Percentiles rank a stretch among this genome's conserved stretches.
Conservation (phyloP, 257 asterid species). For the Solanum okadae region DNA sequence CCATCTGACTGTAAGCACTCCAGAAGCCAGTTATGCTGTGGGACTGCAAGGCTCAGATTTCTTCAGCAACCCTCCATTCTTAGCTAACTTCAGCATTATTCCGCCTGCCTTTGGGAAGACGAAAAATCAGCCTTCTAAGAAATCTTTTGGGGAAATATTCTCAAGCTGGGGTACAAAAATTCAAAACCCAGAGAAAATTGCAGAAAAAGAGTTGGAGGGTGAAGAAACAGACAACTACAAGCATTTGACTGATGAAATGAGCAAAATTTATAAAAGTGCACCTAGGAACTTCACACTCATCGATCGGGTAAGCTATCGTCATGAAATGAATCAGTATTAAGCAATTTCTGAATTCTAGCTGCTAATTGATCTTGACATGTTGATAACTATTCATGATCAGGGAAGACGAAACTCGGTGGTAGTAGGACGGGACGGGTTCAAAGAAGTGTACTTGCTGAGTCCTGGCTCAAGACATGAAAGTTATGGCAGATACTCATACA, state of each 20-base stretch:
- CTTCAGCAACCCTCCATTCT: conserved; percentile 37
- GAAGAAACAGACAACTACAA: conserved; percentile 74
- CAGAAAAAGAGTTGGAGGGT: conserved; percentile 22
- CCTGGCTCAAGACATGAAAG: conserved; percentile 68
- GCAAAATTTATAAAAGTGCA: conserved; percentile 56
- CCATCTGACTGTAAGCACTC: conserved; percentile 69
- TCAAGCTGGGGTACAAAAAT: conserved; percentile 17
- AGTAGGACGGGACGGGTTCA: conserved; percentile 49
- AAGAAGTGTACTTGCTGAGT: conserved; percentile 64
- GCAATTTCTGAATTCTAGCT: neutral
- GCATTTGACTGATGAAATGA: conserved; percentile 43
- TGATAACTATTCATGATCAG: conserved; percentile 17
- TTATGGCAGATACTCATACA: conserved; percentile 49
- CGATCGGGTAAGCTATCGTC: conserved; percentile 40
- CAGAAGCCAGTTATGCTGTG: conserved; percentile 60
- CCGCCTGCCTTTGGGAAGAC: conserved; percentile 32
- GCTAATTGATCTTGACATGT: neutral
- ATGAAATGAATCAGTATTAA: neutral
- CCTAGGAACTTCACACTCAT: conserved; percentile 59
- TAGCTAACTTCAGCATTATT: conserved; percentile 37
- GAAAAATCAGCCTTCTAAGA: conserved; percentile 1
- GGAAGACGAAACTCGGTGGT: conserved; percentile 70
- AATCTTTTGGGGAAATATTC: conserved; percentile 24
- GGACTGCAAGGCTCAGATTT: conserved; percentile 70
- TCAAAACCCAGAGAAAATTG: neutral